Conservation (phyloP, 306 rosid species). For the Gillenia trifoliata region DNA sequence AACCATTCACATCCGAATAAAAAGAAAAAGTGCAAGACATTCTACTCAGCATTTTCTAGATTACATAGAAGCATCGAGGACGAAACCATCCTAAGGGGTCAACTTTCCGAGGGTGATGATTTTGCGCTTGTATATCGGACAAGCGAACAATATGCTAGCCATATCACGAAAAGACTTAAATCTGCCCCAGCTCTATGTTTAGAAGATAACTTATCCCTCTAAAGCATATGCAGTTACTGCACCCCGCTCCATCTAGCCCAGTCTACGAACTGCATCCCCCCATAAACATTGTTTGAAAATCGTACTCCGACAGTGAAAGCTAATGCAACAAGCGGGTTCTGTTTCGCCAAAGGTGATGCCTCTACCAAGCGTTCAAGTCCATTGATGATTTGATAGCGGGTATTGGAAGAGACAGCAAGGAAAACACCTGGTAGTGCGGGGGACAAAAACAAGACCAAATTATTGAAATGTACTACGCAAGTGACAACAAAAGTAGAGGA, state of each 20-base stretch:
- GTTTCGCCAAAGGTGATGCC: slow-evolving; percentile 69
- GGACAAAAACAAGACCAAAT: not conserved
- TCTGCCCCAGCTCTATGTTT: not conserved
- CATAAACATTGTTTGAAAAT: slow-evolving; percentile 82
- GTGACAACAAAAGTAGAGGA: not conserved
- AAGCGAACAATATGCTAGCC: too few relatives aligned
- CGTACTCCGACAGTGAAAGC: slow-evolving; percentile 83
- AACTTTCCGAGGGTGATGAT: not conserved
- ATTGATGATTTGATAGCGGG: slow-evolving; percentile 80
- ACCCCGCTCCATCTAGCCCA: slow-evolving; percentile 95
- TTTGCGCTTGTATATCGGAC: not conserved
- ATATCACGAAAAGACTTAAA: not conserved
- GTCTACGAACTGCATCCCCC: slow-evolving; percentile 93
- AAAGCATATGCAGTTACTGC: slow-evolving; percentile 36
- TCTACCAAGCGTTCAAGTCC: slow-evolving; percentile 81
- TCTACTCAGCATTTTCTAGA: not conserved
- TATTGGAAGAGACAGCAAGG: slow-evolving; percentile 87
- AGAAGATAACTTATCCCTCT: not conserved
- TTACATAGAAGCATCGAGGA: not conserved
- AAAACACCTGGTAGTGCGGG: slow-evolving; percentile 63
- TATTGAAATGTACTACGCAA: not conserved
- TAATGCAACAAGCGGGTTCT: slow-evolving; percentile 73
- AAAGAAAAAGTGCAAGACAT: not conserved
- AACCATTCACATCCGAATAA: not conserved
- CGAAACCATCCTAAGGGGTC: not conserved